Evolutionary conservation across 768 basidiomycete genomes (phyloP), one percentile per base, ranked within the genome.

Genomic region (Astraeus odoratus): DNA sequence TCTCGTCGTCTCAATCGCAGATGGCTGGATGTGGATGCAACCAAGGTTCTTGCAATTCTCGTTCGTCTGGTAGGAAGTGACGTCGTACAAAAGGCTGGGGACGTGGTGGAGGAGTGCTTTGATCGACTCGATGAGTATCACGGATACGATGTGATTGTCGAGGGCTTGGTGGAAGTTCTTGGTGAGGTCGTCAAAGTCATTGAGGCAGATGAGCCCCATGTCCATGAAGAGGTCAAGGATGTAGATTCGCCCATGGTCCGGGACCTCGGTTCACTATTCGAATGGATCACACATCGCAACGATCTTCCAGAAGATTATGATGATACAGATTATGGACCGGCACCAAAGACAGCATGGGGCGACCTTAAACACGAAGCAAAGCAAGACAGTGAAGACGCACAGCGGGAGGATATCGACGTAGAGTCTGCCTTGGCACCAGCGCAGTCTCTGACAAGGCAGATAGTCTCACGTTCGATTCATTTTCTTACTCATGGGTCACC

Each of bases 21-120:
- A 49, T 83, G 86, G 74, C 74, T 98, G 8, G 91, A 95, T 50
- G 73, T 88, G 2, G 81, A 87, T 26, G 95, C 95, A 0, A 87
- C 94, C 8, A 84, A 88, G 51, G 93, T 98, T 5, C 72, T 99
- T 18, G 77, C 80, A 12, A 68, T 93, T 22, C 80, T 97, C 59
- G 77, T 98, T 46, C 81, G 86, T 8, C 72, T 98, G 10, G 88
- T 95, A 6, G 95, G 96, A 0, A 72, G 73, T 23, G 85, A 87
- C 44, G 81, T 98, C 25, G 89, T 98, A 0, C 81, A 87, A 37
- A 81, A 82, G 53, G 93, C 96, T 7, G 82, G 85, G 12, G 96
- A 97, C 61, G 82, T 98, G 8, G 92, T 98, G 8, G 95, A 96
- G 63, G 94, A 96, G 62, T 94, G 95, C 49, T 98, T 98, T 54